Percentiles rank a stretch among this genome's conserved stretches.
These are phyloP conservation scores for Fraxinus platypoda DNA, from an alignment of 305 asterid genomes.

Conservation along the genomic window DNA sequence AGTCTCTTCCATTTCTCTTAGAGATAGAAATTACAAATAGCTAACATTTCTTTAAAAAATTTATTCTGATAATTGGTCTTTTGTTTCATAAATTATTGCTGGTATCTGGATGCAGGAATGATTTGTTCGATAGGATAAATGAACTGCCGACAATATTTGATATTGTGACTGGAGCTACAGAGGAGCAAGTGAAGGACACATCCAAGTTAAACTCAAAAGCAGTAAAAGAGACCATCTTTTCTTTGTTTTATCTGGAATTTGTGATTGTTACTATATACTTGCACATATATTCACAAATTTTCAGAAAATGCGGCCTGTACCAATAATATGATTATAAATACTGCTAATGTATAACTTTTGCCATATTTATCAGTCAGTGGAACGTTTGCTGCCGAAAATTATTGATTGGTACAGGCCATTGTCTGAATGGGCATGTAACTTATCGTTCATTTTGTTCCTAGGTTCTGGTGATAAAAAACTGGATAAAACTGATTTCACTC, in stretches of 20 bases:
- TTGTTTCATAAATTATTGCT: slow-evolving; percentile 7
- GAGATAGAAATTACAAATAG: background rate
- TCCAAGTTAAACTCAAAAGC: slow-evolving; percentile 41
- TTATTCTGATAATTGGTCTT: background rate
- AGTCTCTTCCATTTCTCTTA: background rate
- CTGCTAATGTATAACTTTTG: background rate
- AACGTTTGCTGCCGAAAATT: background rate
- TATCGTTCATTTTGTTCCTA: background rate
- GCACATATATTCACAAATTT: background rate
- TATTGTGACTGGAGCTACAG: slow-evolving; percentile 43
- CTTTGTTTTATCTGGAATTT: background rate
- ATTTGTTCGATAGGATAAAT: slow-evolving; percentile 45
- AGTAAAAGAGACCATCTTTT: slow-evolving; percentile 13
- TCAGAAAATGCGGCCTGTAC: background rate
- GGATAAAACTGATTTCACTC: background rate
- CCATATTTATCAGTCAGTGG: background rate
- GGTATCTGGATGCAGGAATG: slow-evolving; percentile 38
- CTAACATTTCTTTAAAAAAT: background rate
- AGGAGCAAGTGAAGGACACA: slow-evolving; percentile 37
- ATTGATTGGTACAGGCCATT: background rate
- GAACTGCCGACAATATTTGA: slow-evolving; percentile 51
- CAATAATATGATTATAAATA: background rate
- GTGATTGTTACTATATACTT: background rate
- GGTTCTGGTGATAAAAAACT: background rate
- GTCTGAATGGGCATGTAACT: background rate